Evolutionary conservation across 1,284 basidiomycete genomes (phyloP).

Genomic region (Sutorius eximius): DNA sequence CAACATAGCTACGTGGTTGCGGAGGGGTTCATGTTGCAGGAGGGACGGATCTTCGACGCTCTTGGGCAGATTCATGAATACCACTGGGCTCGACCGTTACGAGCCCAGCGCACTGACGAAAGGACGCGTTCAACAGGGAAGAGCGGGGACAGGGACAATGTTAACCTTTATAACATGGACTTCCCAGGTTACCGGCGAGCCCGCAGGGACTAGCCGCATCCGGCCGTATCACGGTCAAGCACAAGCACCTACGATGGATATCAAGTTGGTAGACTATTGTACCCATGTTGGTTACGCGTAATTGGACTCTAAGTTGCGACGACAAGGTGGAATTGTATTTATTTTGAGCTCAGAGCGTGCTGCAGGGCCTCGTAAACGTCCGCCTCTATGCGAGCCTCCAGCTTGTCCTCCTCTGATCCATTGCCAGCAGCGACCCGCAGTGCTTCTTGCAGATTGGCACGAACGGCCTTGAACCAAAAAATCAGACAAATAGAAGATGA

Average conservation of each 20-base stretch:
- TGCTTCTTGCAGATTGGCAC: slow-evolving; percentile 88
- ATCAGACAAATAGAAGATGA: slow-evolving; percentile 9
- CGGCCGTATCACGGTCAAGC: neutral
- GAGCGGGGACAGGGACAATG: neutral
- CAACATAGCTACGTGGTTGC: neutral
- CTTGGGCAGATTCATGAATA: slow-evolving; percentile 22
- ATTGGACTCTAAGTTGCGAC: slow-evolving; percentile 14
- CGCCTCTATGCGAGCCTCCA: slow-evolving; percentile 92
- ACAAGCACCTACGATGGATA: neutral
- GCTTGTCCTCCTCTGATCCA: slow-evolving; percentile 91
- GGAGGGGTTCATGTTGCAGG: slow-evolving; percentile 22
- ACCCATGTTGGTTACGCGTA: neutral
- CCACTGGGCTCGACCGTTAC: neutral
- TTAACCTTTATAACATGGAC: neutral
- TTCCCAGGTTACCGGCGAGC: neutral
- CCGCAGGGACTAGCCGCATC: neutral
- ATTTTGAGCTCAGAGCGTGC: slow-evolving; percentile 72
- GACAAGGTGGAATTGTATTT: slow-evolving; percentile 24
- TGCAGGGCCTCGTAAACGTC: slow-evolving; percentile 97
- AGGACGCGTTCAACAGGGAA: neutral
- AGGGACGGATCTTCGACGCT: slow-evolving; percentile 24
- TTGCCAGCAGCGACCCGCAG: slow-evolving; percentile 79
- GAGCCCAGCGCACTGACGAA: neutral
- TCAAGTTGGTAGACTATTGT: neutral
- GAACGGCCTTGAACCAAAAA: slow-evolving; percentile 67